These are phyloP conservation scores for Aspergillus fischeri DNA, from an alignment of 2,329 filamentous ascomycete genomes.

Conservation along the genomic window DNA sequence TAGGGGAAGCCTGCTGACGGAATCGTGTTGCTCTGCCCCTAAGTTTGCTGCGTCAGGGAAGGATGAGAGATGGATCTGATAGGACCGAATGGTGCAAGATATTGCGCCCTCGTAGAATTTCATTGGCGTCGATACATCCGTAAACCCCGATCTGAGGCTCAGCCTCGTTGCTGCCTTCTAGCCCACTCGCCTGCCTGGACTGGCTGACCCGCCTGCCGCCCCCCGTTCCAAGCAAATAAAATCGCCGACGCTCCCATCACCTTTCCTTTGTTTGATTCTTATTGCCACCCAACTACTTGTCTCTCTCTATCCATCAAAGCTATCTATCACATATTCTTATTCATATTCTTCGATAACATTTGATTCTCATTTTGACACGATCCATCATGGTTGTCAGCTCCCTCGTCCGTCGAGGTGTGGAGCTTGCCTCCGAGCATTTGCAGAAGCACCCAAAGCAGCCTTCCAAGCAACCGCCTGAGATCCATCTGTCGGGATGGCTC, in stretches of 20 bases:
- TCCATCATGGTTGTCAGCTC: slow-evolving; percentile 26
- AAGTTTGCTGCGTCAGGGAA: neutral
- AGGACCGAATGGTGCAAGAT: neutral
- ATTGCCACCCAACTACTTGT: slow-evolving; percentile 3
- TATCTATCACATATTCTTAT: neutral
- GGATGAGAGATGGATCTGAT: neutral
- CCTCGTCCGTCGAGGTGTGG: slow-evolving; percentile 35
- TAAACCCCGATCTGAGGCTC: neutral
- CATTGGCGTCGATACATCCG: neutral
- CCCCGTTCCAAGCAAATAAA: neutral
- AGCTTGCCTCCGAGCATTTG: slow-evolving; percentile 25
- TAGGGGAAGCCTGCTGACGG: neutral
- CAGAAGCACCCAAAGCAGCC: slow-evolving; percentile 1
- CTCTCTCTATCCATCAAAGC: slow-evolving; percentile 1
- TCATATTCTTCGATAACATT: neutral
- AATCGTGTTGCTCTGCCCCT: neutral
- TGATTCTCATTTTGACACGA: neutral
- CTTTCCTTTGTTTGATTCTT: neutral
- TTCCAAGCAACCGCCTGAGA: slow-evolving; percentile 16
- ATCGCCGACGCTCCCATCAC: neutral
- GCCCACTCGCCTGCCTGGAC: neutral
- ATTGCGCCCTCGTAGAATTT: neutral
- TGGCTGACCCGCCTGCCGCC: neutral
- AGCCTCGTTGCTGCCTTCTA: slow-evolving; percentile 10
- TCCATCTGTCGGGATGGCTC: slow-evolving; percentile 23